Conservation (phyloP, 2,329 filamentous ascomycete genomes). For the Colletotrichum sp. region DNA sequence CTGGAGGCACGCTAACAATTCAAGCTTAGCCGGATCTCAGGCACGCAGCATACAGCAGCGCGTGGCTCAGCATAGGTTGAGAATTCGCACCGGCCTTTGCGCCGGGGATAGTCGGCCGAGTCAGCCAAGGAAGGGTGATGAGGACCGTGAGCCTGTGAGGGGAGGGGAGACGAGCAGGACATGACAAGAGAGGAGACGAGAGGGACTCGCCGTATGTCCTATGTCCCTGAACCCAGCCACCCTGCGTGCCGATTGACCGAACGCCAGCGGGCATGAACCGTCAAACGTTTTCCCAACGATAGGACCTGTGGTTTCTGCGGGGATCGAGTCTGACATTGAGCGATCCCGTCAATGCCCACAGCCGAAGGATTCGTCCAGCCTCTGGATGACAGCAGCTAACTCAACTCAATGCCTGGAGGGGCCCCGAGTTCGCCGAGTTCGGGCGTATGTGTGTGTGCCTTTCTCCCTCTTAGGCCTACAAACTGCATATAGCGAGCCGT, state of each 20-base stretch:
- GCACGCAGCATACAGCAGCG: not conserved
- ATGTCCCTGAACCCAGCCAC: not conserved
- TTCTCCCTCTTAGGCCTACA: not conserved
- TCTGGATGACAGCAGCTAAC: not conserved
- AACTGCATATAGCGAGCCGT: not conserved
- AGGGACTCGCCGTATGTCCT: not conserved
- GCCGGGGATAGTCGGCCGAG: not conserved
- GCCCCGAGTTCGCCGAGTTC: constrained; percentile 8
- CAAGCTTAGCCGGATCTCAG: constrained; percentile 14
- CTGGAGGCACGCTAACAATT: constrained; percentile 13
- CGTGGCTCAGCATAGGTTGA: not conserved
- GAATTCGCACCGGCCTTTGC: not conserved
- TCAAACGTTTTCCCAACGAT: not conserved
- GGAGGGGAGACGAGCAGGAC: not conserved
- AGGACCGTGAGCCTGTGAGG: not conserved
- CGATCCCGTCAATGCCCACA: not conserved
- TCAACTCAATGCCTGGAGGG: not conserved
- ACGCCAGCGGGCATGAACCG: not conserved
- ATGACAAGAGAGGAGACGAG: not conserved
- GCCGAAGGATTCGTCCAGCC: not conserved
- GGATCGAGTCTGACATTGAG: not conserved
- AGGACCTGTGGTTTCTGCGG: not conserved
- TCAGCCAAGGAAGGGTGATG: not conserved
- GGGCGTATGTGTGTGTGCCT: not conserved
- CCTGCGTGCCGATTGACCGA: not conserved